Conservation (phyloP, 2,329 filamentous ascomycete species). For the Plenodomus biglobosus region DNA sequence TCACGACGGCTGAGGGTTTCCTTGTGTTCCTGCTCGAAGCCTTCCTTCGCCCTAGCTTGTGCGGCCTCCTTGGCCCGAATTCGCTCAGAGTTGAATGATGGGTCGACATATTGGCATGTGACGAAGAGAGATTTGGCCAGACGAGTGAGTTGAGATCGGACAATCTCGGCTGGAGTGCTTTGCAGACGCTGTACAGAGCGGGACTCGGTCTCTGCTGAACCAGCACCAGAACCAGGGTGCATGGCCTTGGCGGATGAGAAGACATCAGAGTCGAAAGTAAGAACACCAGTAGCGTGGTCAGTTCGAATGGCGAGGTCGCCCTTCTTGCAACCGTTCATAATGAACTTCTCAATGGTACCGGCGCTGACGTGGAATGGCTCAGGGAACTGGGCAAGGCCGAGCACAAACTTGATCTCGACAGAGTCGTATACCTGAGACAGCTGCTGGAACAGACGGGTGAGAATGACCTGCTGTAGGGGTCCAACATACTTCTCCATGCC, state of each 20-base stretch:
- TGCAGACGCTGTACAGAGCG: constrained; percentile 91
- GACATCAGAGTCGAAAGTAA: constrained; percentile 97
- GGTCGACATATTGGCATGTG: constrained; percentile 94
- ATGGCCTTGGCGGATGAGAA: constrained; percentile 95
- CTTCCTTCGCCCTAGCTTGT: constrained; percentile 77
- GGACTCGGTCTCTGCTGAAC: constrained; percentile 82
- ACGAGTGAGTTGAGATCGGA: constrained; percentile 89
- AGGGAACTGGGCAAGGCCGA: constrained; percentile 91
- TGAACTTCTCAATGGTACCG: constrained; percentile 97
- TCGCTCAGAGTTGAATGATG: constrained; percentile 80
- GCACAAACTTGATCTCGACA: constrained; percentile 89
- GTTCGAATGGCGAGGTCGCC: constrained; percentile 94
- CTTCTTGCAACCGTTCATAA: constrained; percentile 99
- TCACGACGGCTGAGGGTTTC: constrained; percentile 84
- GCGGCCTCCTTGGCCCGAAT: constrained; percentile 77
- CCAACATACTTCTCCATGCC: constrained; percentile 98
- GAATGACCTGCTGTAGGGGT: constrained; percentile 96
- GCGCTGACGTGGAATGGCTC: constrained; percentile 92
- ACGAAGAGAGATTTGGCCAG: constrained; percentile 88
- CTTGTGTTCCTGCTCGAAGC: constrained; percentile 87
- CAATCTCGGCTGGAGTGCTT: constrained; percentile 96
- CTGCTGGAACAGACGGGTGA: constrained; percentile 98
- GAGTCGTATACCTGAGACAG: constrained; percentile 98
- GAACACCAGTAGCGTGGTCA: constrained; percentile 89
- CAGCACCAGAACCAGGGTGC: constrained; percentile 78